phyloP scores from a whole-genome alignment of 768 basidiomycete genomes.

The Agaricus subrufescens region DNA sequence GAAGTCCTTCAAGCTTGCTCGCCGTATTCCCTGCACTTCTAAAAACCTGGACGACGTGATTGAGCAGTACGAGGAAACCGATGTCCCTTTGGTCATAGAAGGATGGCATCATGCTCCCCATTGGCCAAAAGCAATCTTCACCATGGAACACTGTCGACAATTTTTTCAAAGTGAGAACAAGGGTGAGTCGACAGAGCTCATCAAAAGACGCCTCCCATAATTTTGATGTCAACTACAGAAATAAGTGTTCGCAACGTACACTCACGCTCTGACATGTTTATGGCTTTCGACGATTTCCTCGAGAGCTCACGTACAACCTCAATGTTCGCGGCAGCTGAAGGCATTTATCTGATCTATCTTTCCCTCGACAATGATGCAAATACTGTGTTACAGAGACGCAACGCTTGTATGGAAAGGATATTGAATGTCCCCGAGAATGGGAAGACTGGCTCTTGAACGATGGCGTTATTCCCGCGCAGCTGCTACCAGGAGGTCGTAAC shows the following conservation, averaged over 20 bases:
- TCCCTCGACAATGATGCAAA: background rate
- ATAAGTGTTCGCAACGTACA: constrained; percentile 63
- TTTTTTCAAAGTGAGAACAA: constrained; percentile 16
- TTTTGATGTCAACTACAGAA: constrained; percentile 27
- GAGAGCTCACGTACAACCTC: constrained; percentile 31
- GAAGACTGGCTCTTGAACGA: constrained; percentile 48
- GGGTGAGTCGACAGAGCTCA: background rate
- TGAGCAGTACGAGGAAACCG: constrained; percentile 40
- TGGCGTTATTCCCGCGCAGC: constrained; percentile 42
- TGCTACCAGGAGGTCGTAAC: constrained; percentile 48
- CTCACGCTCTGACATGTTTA: constrained; percentile 45
- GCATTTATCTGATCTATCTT: constrained; percentile 19
- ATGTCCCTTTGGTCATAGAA: constrained; percentile 60
- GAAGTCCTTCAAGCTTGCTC: constrained; percentile 32
- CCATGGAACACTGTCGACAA: constrained; percentile 45
- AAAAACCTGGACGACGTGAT: constrained; percentile 35
- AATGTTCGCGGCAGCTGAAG: constrained; percentile 30
- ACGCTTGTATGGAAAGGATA: constrained; percentile 76
- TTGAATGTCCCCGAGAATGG: constrained; percentile 64
- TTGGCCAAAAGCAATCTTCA: constrained; percentile 58
- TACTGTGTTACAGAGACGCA: constrained; percentile 38
- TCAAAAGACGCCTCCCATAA: background rate
- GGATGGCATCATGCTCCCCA: constrained; percentile 47
- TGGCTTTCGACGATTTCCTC: constrained; percentile 53
- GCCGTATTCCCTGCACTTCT: constrained; percentile 24